These are phyloP conservation scores for Hanseniaspora thailandica DNA, from an alignment of 805 yeast genomes.

Conservation along the genomic window DNA sequence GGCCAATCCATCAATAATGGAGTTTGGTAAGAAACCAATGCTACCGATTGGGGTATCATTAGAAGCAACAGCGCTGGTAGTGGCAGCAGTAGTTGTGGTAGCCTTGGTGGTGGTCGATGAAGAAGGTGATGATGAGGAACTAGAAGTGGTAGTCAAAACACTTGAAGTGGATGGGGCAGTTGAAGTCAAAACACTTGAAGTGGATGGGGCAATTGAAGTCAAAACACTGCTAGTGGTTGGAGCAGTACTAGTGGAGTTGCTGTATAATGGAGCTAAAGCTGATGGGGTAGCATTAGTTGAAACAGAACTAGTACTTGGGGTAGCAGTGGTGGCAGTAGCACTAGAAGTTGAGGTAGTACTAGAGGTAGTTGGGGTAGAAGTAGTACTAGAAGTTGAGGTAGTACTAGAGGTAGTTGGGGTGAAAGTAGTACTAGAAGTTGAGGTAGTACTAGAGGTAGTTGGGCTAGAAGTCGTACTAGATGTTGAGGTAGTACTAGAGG, in stretches of 20 bases:
- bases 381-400: neutral
- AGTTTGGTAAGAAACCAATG: neutral
- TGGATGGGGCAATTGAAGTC: neutral
- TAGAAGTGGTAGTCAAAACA: no score
- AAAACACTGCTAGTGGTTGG: neutral
- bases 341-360: slow-evolving; percentile 2
- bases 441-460: neutral
- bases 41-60: neutral
- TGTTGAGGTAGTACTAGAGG: neutral
- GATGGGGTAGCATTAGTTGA: neutral
- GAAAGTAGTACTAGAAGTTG: neutral
- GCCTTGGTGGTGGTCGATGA: neutral
- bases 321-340: neutral
- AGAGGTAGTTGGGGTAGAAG: slow-evolving; percentile 3
- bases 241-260: neutral
- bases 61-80: neutral
- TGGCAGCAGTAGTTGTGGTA: neutral
- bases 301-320: neutral
- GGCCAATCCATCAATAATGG: neutral
- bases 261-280: neutral
- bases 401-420: slow-evolving; percentile 2
- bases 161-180: neutral
- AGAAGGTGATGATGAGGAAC: neutral
- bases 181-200: neutral
- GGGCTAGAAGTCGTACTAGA: no score